phyloP scores from a whole-genome alignment of 2,329 filamentous ascomycete species.

The Teratosphaeria viscida region DNA sequence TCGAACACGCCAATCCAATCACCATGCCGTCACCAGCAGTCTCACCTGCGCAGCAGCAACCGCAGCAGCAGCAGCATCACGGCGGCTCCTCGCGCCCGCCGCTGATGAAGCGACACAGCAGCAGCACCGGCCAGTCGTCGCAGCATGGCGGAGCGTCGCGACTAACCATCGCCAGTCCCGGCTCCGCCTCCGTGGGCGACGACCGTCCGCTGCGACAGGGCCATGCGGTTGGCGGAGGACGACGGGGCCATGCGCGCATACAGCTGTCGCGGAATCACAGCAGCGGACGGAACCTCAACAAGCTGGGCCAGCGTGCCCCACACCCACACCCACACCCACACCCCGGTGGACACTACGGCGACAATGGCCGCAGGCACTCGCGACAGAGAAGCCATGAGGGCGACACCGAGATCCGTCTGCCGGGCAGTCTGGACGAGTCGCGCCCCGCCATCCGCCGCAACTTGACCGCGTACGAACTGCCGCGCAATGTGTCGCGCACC shows the following conservation, averaged over 20 bases:
- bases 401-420: conserved; percentile 25
- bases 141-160: conserved; percentile 3
- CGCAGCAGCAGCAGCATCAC: not conserved
- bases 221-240: conserved; percentile 11
- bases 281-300: conserved; percentile 22
- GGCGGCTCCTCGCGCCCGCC: conserved; percentile 11
- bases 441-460: conserved; percentile 21
- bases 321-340: conserved; percentile 2
- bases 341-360: conserved; percentile 6
- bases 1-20: not conserved
- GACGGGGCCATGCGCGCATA: conserved; percentile 19
- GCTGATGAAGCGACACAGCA: conserved; percentile 21
- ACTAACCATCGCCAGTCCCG: conserved; percentile 13
- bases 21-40: not conserved
- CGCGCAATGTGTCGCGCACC: conserved; percentile 18
- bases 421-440: conserved; percentile 23
- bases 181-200: conserved; percentile 10
- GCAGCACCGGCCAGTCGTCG: conserved; percentile 12
- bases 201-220: conserved; percentile 11
- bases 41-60: not conserved
- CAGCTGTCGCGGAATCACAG: conserved; percentile 24
- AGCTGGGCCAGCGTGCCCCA: conserved; percentile 15
- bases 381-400: conserved; percentile 19
- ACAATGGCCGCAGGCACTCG: conserved; percentile 15
- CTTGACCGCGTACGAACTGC: conserved; percentile 21